Evolutionary conservation across 2,329 filamentous ascomycete species (phyloP).

Genomic region (Tolypocladium nubicola): DNA sequence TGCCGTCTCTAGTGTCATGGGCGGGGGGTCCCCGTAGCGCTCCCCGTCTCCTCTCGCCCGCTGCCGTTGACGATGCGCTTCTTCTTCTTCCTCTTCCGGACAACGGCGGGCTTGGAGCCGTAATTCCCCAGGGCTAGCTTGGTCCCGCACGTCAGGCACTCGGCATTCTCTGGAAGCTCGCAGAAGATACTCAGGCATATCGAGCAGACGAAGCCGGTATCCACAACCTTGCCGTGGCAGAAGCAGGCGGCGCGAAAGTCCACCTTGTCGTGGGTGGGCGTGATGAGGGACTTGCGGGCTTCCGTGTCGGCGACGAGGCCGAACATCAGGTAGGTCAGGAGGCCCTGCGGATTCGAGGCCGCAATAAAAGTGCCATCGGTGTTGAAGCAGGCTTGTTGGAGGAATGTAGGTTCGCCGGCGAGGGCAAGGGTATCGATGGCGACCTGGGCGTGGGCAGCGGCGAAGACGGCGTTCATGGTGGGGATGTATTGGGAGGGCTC

Average conservation of each 20-base stretch:
- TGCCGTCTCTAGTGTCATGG: conserved; percentile 14
- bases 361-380: conserved; percentile 47
- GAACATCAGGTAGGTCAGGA: conserved; percentile 92
- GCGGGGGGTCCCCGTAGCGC: conserved; percentile 49
- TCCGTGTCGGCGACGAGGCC: conserved; percentile 64
- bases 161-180: conserved; percentile 46
- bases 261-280: conserved; percentile 74
- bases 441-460: conserved; percentile 76
- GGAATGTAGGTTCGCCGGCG: conserved; percentile 75
- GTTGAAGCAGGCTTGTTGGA: conserved; percentile 75
- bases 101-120: conserved; percentile 65
- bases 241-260: conserved; percentile 99
- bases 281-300: conserved; percentile 52
- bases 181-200: conserved; percentile 95
- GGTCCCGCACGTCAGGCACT: conserved; percentile 77
- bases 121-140: conserved; percentile 67
- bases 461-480: conserved; percentile 98
- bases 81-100: conserved; percentile 68
- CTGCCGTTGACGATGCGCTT: conserved; percentile 49
- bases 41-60: conserved; percentile 44
- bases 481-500: conserved; percentile 91
- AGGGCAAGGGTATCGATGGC: conserved; percentile 89
- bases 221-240: conserved; percentile 83
- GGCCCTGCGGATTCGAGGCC: conserved; percentile 49
- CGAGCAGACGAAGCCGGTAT: conserved; percentile 90